phyloP scores from a whole-genome alignment of 1,139 yeast species.

The Candida mesenterica region DNA sequence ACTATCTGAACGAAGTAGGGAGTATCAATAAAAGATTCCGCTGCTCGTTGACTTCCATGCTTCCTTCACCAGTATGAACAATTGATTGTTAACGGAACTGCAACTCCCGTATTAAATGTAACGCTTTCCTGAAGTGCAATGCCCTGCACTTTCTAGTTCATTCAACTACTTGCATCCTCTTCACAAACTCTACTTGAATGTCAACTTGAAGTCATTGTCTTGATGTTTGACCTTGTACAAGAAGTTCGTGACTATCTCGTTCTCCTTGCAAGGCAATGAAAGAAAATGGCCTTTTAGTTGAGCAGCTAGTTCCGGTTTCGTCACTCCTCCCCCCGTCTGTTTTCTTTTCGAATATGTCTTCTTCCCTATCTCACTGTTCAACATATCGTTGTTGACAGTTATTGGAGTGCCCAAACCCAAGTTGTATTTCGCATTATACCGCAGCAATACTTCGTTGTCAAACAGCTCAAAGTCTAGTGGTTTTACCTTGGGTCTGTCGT shows the following conservation, averaged over 20 bases:
- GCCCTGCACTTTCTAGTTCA: too few relatives aligned
- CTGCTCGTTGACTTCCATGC: too few relatives aligned
- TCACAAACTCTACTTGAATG: constrained; percentile 23
- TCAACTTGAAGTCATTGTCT: constrained; percentile 46
- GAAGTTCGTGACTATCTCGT: constrained; percentile 76
- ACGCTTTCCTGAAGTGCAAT: too few relatives aligned
- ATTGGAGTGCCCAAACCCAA: constrained; percentile 50
- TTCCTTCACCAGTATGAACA: too few relatives aligned
- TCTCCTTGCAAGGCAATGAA: constrained; percentile 64
- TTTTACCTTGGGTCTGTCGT: constrained; percentile 45
- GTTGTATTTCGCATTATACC: constrained; percentile 54
- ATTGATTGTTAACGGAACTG: too few relatives aligned
- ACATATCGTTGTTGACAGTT: constrained; percentile 58
- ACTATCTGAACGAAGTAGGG: too few relatives aligned
- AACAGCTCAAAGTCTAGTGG: constrained; percentile 63
- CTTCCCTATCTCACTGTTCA: constrained; percentile 64
- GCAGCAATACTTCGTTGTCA: constrained; percentile 53
- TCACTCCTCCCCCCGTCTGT: constrained; percentile 34
- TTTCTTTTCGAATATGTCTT: constrained; percentile 48
- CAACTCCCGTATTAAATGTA: too few relatives aligned
- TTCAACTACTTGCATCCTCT: too few relatives aligned
- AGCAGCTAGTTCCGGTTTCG: constrained; percentile 55
- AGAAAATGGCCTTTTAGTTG: constrained; percentile 62
- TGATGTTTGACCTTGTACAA: constrained; percentile 72
- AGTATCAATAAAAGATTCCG: too few relatives aligned